Evolutionary conservation across 495 filamentous ascomycete species (phyloP).

Genomic region (Penicillium malachiteum): DNA sequence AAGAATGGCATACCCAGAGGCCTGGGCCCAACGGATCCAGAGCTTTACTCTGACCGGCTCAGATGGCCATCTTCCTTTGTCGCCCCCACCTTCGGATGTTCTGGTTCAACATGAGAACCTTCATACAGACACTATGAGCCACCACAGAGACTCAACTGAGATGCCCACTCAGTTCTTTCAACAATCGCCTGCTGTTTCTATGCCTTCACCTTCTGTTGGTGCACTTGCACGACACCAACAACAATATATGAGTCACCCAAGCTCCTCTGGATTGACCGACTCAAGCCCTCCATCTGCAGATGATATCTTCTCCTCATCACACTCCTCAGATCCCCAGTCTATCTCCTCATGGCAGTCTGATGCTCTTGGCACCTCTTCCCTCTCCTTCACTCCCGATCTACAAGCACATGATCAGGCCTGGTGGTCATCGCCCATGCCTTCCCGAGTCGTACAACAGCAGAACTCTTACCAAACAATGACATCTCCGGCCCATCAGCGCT

Average conservation of each 20-base stretch:
- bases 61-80: conserved; percentile 44
- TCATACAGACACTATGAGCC: conserved; percentile 20
- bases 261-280: conserved; percentile 32
- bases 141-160: conserved; percentile 31
- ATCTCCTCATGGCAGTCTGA: conserved; percentile 49
- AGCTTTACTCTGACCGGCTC: conserved; percentile 38
- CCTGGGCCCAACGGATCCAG: conserved; percentile 42
- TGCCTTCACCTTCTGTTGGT: conserved; percentile 36
- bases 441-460: conserved; percentile 37
- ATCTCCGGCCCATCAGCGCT: conserved; percentile 34
- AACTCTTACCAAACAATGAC: conserved; percentile 38
- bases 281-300: conserved; percentile 44
- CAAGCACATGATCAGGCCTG: conserved; percentile 41
- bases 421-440: conserved; percentile 43
- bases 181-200: conserved; percentile 39
- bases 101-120: conserved; percentile 44
- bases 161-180: conserved; percentile 39
- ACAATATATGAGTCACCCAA: conserved; percentile 37
- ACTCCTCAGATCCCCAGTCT: conserved; percentile 46
- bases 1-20: conserved; percentile 47
- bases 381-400: conserved; percentile 44
- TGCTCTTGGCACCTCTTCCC: conserved; percentile 32
- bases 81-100: conserved; percentile 46
- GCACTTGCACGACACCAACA: conserved; percentile 35
- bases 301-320: conserved; percentile 46